A percentile compares a stretch with the other conserved stretches of the same genome.
These are phyloP conservation scores for Hortaea sp. DNA, from an alignment of 2,329 filamentous ascomycete genomes.

Conservation along the genomic window DNA sequence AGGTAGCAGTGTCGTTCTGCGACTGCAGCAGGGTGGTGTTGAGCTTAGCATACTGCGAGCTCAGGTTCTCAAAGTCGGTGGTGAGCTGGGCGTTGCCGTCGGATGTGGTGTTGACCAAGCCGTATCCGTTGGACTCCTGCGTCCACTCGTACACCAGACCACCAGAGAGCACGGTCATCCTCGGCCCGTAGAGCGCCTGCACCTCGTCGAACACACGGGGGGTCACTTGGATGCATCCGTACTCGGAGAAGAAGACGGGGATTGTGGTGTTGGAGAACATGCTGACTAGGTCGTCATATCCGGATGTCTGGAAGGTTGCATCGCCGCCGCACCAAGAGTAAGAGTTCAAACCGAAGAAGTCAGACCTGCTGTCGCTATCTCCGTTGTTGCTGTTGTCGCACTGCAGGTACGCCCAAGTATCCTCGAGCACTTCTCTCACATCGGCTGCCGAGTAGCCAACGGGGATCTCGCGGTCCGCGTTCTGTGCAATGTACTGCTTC, in stretches of 20 bases:
- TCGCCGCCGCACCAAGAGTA: constrained; percentile 61
- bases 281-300: constrained; percentile 52
- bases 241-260: constrained; percentile 75
- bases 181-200: constrained; percentile 55
- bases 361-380: constrained; percentile 51
- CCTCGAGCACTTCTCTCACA: constrained; percentile 61
- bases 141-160: constrained; percentile 75
- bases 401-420: constrained; percentile 67
- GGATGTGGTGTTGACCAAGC: constrained; percentile 35
- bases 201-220: constrained; percentile 73
- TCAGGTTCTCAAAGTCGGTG: constrained; percentile 54
- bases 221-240: constrained; percentile 64
- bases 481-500: constrained; percentile 56
- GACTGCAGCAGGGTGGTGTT: constrained; percentile 59
- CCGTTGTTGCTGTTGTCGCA: constrained; percentile 48
- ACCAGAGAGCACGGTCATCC: constrained; percentile 66
- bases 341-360: constrained; percentile 70
- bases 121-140: constrained; percentile 55
- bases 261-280: constrained; percentile 58
- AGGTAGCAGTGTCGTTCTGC: constrained; percentile 47
- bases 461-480: constrained; percentile 48
- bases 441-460: constrained; percentile 65
- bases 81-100: constrained; percentile 35
- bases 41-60: constrained; percentile 63
- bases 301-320: constrained; percentile 52